Evolutionary conservation across 2,329 filamentous ascomycete species (phyloP), one percentile per base, ranked within the genome.

Genomic region (Colletotrichum endophyticum): DNA sequence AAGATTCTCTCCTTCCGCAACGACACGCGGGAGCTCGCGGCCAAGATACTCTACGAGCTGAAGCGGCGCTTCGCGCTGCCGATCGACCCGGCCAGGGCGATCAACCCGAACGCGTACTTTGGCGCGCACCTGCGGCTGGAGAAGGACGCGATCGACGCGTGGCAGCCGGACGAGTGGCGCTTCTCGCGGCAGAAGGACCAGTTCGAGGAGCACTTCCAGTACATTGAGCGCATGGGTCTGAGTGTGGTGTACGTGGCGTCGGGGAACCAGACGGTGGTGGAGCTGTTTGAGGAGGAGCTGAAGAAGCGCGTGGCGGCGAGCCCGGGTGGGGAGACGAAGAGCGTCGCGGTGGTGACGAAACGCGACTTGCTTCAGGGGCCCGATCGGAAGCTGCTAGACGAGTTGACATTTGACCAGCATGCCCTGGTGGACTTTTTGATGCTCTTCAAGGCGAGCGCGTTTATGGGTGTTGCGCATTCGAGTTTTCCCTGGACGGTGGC

Each of bases 401-500:
- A 63, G 25, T 68, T 84, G 15, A 82, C 81, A 1, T 84, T 83
- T 53, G 83, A 84, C 64, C 82, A 84, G 78, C 83, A 83, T 75
- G 83, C 79, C 4, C 78, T 84, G 66, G 79, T 84, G 7, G 83
- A 84, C 76, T 84, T 84, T 22, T 39, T 83, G 56, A 78, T 84
- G 62, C 80, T 84, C 78, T 83, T 83, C 77, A 81, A 80, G 74
- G 79, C 82, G 53, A 83, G 81, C 70, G 78, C 79, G 0, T 84
- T 84, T 39, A 83, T 84, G 82, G 83, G 83, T 16, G 82, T 84
- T 2, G 82, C 82, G 13, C 80, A 81, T 70, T 83, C 82, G 2
- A 84, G 82, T 61, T 84, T 83, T 59, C 81, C 82, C 8, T 84
- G 83, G 83, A 83, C 79, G 7, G 78, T 84, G 15, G 82, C 82